Evolutionary conservation across 768 basidiomycete genomes (phyloP), one percentile per base, ranked within the genome.

Genomic region (Lentinus brumalis): DNA sequence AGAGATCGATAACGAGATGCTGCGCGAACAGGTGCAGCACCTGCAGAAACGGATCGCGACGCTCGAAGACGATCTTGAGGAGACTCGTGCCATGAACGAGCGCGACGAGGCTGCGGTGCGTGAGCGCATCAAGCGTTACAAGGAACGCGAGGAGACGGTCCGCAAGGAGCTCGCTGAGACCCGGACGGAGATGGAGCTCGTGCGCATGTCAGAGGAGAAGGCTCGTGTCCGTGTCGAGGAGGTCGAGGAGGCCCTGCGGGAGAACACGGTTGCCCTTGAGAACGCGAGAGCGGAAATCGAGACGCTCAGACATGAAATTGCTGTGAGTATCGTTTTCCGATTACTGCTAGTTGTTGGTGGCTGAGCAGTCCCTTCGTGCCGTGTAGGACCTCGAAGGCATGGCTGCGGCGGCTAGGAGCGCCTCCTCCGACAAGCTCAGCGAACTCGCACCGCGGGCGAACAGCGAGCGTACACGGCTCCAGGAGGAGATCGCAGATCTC

Each of bases 1-100:
- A 2, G 86, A 94, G 69, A 98, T 99, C 64, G 96, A 99, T 74
- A 98, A 98, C 68, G 95, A 98, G 72, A 88, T 86, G 14, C 83
- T 98, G 12, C 86, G 83, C 15, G 95, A 96, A 31, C 96, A 99
- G 72, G 82, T 94, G n/a, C 83, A 85, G 42, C 92, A 98, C 74
- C 78, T 96, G 38, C 89, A 93, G 70, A 85, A 83, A 69, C 90
- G 89, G 72, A 81, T 96, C 31, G 73, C 81, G 2, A 78, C 77
- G 41, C 78, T 96, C 68, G 95, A 98, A 69, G 96, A 96, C 68
- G 78, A 85, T 64, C 81, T 98, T 15, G 94, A 95, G 65, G 94
- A 97, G 67, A 78, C 82, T 1, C 86, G 81, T 26, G 81, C 79
- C 2, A 79, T 84, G 21, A 79, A 91, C 1, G 93, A 97, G 70